A percentile compares a stretch with the other conserved stretches of the same genome.
Conservation (phyloP, 257 asterid genomes). For the Salvia miltiorrhiza region DNA sequence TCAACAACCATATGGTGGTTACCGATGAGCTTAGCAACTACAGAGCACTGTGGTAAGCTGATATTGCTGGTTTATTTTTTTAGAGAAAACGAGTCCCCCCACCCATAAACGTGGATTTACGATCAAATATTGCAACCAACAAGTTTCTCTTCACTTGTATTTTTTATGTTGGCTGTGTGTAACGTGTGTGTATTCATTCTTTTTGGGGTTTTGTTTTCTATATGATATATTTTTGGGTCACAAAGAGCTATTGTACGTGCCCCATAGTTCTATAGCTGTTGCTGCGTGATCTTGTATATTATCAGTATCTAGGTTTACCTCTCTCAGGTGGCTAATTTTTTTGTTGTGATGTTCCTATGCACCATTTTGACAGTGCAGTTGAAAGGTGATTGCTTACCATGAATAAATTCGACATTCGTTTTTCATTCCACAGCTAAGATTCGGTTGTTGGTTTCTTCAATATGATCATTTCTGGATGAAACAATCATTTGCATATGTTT, state of each 20-base stretch:
- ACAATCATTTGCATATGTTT: not conserved
- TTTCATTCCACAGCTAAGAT: not conserved
- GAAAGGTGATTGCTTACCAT: not conserved
- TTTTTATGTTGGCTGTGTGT: slow-evolving; percentile 32
- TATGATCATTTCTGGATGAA: not conserved
- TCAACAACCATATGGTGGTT: slow-evolving; percentile 79
- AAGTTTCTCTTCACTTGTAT: slow-evolving; percentile 28
- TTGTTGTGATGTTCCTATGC: slow-evolving; percentile 17
- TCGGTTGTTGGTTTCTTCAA: not conserved
- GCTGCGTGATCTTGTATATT: slow-evolving; percentile 35
- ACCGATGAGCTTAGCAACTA: slow-evolving; percentile 36
- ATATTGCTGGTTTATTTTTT: slow-evolving; percentile 12
- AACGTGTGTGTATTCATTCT: slow-evolving; percentile 37
- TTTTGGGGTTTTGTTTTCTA: slow-evolving; percentile 29
- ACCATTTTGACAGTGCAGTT: slow-evolving; percentile 10
- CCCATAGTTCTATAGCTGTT: slow-evolving; percentile 29
- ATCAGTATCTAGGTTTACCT: slow-evolving; percentile 36
- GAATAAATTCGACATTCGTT: slow-evolving; percentile 22
- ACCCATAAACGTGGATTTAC: slow-evolving; percentile 25
- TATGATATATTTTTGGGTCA: slow-evolving; percentile 35
- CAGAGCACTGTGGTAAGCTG: not conserved
- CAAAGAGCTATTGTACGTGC: slow-evolving; percentile 30
- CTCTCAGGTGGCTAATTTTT: slow-evolving; percentile 35
- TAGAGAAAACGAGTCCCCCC: slow-evolving; percentile 23
- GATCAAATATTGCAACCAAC: slow-evolving; percentile 20